Conservation (phyloP, 2,329 filamentous ascomycete species). For the Phialophora macrospora region DNA sequence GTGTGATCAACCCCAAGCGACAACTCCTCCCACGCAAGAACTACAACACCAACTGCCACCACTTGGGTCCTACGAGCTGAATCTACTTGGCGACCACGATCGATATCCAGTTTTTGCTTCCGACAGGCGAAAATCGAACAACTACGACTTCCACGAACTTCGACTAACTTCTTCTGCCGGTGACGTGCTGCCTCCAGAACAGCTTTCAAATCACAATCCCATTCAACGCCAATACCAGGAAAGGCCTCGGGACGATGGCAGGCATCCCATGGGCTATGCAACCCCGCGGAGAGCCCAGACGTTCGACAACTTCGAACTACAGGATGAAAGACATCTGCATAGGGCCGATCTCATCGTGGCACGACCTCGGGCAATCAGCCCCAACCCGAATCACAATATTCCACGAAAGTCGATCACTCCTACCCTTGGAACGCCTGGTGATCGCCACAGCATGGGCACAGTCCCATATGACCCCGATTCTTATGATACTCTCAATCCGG, state of each 20-base stretch:
- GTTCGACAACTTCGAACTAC: conserved; percentile 27
- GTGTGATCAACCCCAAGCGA: conserved; percentile 32
- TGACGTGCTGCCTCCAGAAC: conserved; percentile 5
- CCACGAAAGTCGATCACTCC: conserved; percentile 66
- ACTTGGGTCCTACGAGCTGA: conserved; percentile 11
- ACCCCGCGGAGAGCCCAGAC: conserved; percentile 29
- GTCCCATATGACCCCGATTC: conserved; percentile 66
- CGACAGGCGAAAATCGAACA: conserved; percentile 17
- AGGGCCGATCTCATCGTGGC: conserved; percentile 45
- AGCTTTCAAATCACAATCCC: conserved; percentile 4
- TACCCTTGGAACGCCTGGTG: conserved; percentile 51
- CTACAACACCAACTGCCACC: conserved; percentile 11
- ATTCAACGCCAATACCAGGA: conserved; percentile 9
- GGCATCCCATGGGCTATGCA: conserved; percentile 25
- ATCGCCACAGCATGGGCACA: conserved; percentile 48
- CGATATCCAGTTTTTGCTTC: conserved; percentile 16
- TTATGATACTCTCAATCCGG: conserved; percentile 64
- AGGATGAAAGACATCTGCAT: conserved; percentile 33
- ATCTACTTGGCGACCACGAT: conserved; percentile 8
- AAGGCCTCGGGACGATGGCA: conserved; percentile 19
- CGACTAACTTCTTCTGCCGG: conserved; percentile 17
- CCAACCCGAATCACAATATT: conserved; percentile 43
- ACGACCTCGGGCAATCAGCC: conserved; percentile 51
- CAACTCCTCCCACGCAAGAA: conserved; percentile 28
- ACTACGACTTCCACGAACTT: conserved; percentile 12